Evolutionary conservation across 1,284 basidiomycete species (phyloP), one percentile per base, ranked within the genome.

Genomic region (Mycosarcoma maydis): DNA sequence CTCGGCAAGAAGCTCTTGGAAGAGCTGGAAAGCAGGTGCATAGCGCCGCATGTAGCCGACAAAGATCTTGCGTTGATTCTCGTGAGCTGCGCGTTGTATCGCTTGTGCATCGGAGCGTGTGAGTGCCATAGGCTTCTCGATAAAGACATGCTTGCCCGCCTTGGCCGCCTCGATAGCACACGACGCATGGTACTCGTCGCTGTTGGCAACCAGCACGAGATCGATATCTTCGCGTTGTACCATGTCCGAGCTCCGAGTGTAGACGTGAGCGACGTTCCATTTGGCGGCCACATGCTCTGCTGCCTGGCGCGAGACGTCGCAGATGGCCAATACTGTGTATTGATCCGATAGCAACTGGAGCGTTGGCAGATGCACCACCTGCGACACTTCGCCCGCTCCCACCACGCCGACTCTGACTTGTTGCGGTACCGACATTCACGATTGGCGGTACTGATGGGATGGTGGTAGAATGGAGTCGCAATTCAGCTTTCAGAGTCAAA

Each of bases 21-120:
- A 75, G 11, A 77, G 67, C 26, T 75, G 41, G 43, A 82, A 83
- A 3, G 83, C 84, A 2, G 72, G 61, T 2, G 84, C 82, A 50
- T 83, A 84, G 9, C 84, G 72, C 30, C 84, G 69, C 83, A 84
- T 84, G 56, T 83, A 83, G 6, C 83, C 84, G 7, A 84, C 80
- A 58, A 80, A 72, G 34, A 83, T 73, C 38, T 82, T 52, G 39
- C 75, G 62, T 20, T 48, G 42, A 37, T 59, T 52, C 1, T 48
- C 19, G 6, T 60, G 20, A 0, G 66, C 66, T 2, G 74, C 64
- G 2, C 46, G 30, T 19, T 67, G 41, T 20, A 76, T 59, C 23
- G 44, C 39, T 11, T 39, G n/a, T 13, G 67, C 75, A 38, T 76
- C 66, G 37, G 45, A 22, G 4, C 52, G 52, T 24, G 62, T 73